phyloP scores from a whole-genome alignment of 176 grass and related monocot genomes.

The Eremochloa ophiuroides region DNA sequence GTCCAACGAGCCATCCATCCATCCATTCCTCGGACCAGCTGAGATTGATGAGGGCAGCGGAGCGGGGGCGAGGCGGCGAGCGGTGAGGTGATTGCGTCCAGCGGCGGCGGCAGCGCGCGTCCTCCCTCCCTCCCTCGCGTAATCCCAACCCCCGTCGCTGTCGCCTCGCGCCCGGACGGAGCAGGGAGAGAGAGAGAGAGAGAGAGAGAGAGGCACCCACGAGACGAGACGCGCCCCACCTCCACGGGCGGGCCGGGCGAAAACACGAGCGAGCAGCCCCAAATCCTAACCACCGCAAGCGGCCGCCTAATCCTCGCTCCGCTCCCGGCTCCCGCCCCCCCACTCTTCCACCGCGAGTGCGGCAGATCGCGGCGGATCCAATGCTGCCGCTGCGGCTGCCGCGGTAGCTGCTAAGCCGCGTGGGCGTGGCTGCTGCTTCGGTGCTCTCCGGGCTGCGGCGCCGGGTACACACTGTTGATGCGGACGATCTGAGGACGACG shows the following conservation, averaged over 20 bases:
- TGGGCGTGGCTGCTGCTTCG: background rate
- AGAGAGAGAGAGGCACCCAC: background rate
- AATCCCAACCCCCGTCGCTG: slow-evolving; percentile 6
- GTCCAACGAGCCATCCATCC: too few species aligned
- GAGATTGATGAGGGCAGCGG: too few species aligned
- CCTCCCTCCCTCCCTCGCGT: background rate
- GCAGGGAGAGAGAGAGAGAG: background rate
- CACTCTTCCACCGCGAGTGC: slow-evolving; percentile 23
- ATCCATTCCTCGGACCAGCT: too few species aligned
- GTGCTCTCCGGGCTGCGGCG: background rate
- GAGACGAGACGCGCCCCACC: background rate
- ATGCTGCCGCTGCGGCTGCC: slow-evolving; percentile 25
- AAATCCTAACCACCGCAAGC: slow-evolving; percentile 43
- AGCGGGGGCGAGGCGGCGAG: background rate
- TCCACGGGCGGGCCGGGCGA: background rate
- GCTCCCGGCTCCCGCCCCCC: background rate
- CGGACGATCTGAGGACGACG: slow-evolving; percentile 48
- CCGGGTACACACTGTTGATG: slow-evolving; percentile 1
- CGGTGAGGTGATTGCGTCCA: slow-evolving; percentile 7
- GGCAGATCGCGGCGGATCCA: slow-evolving; percentile 50
- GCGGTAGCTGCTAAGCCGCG: background rate
- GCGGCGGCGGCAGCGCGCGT: background rate
- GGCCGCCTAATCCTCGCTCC: slow-evolving; percentile 32
- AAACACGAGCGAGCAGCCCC: slow-evolving; percentile 8
- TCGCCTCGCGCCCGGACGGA: slow-evolving; percentile 24